Base-by-base conservation (phyloP, 2,329 filamentous ascomycete genomes). In the Capronia epimyces region DNA sequence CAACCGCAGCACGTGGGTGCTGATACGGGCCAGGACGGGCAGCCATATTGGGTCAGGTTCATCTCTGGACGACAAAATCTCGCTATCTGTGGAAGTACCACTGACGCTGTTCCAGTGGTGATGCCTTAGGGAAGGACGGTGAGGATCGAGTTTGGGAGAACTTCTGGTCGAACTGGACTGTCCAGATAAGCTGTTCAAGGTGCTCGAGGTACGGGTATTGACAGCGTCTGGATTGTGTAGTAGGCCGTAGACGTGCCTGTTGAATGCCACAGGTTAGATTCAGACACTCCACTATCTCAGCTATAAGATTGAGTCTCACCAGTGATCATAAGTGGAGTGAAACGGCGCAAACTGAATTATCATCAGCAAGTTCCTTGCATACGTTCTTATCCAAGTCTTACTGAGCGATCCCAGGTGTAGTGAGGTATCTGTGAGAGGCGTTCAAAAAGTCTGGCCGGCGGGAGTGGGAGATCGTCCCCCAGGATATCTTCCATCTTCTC, bases 311-410 rank as follows among this genome's bases (percentile, higher is more conserved):
- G 34, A 10, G 13, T 20, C 56, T 49, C 43, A 61, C 89, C 90
- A 97, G 72, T 90, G 89, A 67, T 94, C 89, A 69, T 95, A 96
- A 62, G 83, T 88, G 44, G 79, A 71, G 57, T 72, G 70, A 46
- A 71, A 69, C 7, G 70, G 70, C 44, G 67, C 66, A 55, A 67
- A 58, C 56, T 46, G 43, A 37, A 29, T 15, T 49, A 36, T 32
- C 31, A 47, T 46, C 49, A 51, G 48, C 48, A n/a, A 39, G 3
- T 21, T 29, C 13, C 12, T 39, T 13, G n/a, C 15, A 18, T 18
- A 20, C 34, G 6, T 37, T 37, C 34, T 9, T 32, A 22, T 8
- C 16, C 20, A 6, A 42, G 29, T 43, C 60, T 55, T 50, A 65
- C 64, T 13, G 78, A 75, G 59, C 87, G 84, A 67, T 89, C 84